Conservation (phyloP, 208 protist species). For the Leptomonas pyrrhocoris region DNA sequence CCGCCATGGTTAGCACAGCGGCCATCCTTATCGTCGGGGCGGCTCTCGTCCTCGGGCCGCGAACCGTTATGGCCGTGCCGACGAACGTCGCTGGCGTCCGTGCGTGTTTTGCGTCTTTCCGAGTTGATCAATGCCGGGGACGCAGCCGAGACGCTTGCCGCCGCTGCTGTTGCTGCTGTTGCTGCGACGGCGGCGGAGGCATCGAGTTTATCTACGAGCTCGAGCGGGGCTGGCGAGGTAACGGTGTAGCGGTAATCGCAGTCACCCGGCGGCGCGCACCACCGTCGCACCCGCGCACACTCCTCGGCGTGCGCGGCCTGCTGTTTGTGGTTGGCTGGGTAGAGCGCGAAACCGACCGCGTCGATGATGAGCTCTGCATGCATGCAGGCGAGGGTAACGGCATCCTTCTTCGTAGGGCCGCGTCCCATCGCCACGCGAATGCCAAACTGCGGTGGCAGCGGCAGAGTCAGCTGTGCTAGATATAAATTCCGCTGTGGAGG, state of each 20-base stretch:
- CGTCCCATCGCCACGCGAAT: slow-evolving; percentile 75
- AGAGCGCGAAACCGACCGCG: slow-evolving; percentile 77
- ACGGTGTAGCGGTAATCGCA: slow-evolving; percentile 57
- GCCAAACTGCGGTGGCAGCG: slow-evolving; percentile 69
- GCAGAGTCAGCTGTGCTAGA: slow-evolving; percentile 75
- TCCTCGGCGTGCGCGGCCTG: slow-evolving; percentile 72
- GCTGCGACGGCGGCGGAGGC: too few relatives aligned
- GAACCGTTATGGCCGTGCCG: background rate
- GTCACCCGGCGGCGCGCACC: slow-evolving; percentile 57
- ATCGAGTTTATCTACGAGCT: slow-evolving; percentile 28
- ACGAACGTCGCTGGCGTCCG: background rate
- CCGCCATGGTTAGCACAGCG: background rate
- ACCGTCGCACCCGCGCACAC: slow-evolving; percentile 72
- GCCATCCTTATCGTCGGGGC: too few relatives aligned
- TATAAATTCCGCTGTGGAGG: slow-evolving; percentile 18
- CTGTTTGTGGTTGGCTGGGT: slow-evolving; percentile 41
- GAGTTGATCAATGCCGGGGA: background rate
- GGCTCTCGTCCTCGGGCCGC: too few relatives aligned
- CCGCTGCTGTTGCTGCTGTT: background rate
- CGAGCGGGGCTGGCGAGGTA: slow-evolving; percentile 58
- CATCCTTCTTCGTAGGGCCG: slow-evolving; percentile 58
- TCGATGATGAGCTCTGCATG: slow-evolving; percentile 92
- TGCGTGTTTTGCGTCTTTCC: background rate
- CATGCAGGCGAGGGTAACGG: slow-evolving; percentile 83
- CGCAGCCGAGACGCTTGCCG: background rate